These are phyloP conservation scores for Oleoguttula mirabilis DNA, from an alignment of 495 filamentous ascomycete species.

Conservation along the genomic window DNA sequence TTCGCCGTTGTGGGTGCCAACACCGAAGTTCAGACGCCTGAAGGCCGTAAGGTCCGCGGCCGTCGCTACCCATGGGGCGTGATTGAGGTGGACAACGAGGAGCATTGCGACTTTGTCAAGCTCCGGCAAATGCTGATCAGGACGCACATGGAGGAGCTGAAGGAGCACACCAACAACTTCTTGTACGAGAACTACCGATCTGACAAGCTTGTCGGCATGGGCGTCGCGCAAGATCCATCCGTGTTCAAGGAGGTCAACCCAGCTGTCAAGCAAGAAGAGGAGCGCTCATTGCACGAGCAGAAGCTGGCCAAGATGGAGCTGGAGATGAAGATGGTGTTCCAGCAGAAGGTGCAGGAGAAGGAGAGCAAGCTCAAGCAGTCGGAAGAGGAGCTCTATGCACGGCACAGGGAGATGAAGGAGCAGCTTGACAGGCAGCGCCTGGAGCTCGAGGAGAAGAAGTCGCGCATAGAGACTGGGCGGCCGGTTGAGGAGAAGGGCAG, in stretches of 20 bases:
- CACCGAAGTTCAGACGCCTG: slow-evolving; percentile 74
- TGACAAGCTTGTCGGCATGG: slow-evolving; percentile 96
- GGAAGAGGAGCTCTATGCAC: slow-evolving; percentile 95
- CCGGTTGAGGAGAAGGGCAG: slow-evolving; percentile 93
- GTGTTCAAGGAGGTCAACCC: slow-evolving; percentile 99
- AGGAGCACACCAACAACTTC: slow-evolving; percentile 98
- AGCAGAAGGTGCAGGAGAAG: slow-evolving; percentile 98
- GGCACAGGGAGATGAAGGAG: slow-evolving; percentile 99
- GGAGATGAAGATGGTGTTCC: slow-evolving; percentile 99
- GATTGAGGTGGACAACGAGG: slow-evolving; percentile 99
- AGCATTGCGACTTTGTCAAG: slow-evolving; percentile 99
- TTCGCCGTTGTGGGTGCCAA: slow-evolving; percentile 97
- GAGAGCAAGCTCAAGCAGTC: slow-evolving; percentile 98
- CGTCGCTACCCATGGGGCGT: slow-evolving; percentile 97
- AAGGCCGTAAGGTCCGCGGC: slow-evolving; percentile 91
- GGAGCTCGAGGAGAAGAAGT: slow-evolving; percentile 96
- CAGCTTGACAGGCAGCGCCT: slow-evolving; percentile 86
- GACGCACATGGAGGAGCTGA: slow-evolving; percentile 99
- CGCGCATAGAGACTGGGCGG: slow-evolving; percentile 79
- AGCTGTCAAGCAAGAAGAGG: slow-evolving; percentile 98
- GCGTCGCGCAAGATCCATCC: slow-evolving; percentile 92
- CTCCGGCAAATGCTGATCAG: slow-evolving; percentile 98
- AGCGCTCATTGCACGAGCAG: slow-evolving; percentile 94
- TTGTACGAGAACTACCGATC: slow-evolving; percentile 99
- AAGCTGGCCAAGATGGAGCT: slow-evolving; percentile 99